Conservation (phyloP, 352 stramenopile genomes). For the Pythium dissotocum region DNA sequence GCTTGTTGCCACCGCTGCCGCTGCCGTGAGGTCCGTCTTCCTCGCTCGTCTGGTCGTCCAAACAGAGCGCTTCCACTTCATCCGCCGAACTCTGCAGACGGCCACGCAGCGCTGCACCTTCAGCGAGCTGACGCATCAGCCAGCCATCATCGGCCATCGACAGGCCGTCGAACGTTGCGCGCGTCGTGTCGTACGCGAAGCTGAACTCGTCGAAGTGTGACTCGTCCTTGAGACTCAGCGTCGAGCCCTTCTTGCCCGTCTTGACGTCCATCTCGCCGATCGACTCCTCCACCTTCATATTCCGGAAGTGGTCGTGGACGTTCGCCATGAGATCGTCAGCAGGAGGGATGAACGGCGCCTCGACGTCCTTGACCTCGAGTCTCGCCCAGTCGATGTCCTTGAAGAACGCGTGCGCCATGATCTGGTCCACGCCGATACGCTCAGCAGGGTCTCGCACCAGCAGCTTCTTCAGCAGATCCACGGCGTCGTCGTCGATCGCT, state of each 20-base stretch:
- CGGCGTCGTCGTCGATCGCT: constrained; percentile 59
- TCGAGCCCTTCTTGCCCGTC: constrained; percentile 57
- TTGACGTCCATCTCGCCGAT: constrained; percentile 70
- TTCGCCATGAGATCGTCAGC: constrained; percentile 86
- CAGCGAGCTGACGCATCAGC: constrained; percentile 77
- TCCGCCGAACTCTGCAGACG: constrained; percentile 49
- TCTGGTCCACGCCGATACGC: constrained; percentile 38
- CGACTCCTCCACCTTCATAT: constrained; percentile 88
- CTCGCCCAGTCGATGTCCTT: constrained; percentile 65
- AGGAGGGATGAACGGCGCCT: constrained; percentile 78
- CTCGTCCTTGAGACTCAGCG: constrained; percentile 45
- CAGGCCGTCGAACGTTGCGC: constrained; percentile 72
- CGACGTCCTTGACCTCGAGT: constrained; percentile 79
- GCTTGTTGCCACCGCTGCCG: background rate
- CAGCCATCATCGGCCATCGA: constrained; percentile 85
- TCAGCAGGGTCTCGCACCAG: constrained; percentile 72
- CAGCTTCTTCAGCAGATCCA: constrained; percentile 78
- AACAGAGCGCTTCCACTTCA: constrained; percentile 42
- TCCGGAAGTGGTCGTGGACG: constrained; percentile 86
- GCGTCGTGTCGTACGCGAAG: constrained; percentile 83
- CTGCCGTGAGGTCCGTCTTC: constrained; percentile 40
- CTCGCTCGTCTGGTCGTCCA: constrained; percentile 59
- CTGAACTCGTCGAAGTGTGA: constrained; percentile 89
- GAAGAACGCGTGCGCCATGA: constrained; percentile 72
- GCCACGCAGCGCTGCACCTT: constrained; percentile 74